Evolutionary conservation across 768 basidiomycete genomes (phyloP), one percentile per base, ranked within the genome.

Genomic region (Mycena rebaudengoi): DNA sequence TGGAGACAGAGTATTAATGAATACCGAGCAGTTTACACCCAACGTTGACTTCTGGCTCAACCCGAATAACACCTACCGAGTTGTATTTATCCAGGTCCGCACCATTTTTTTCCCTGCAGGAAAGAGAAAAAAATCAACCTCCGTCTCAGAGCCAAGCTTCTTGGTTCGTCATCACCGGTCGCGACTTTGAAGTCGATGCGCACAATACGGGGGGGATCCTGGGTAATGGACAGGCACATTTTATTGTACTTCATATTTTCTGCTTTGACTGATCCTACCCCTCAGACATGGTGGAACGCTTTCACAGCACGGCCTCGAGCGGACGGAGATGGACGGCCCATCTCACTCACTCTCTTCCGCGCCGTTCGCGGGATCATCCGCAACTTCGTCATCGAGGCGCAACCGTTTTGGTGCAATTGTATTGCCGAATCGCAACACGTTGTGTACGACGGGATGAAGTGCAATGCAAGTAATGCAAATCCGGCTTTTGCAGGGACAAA

Each of bases 391-490:
- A 85, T 88, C 62, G 74, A 82, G 41, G 78, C 79, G 5, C 86
- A 83, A 56, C 86, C 86, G 6, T 88, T 89, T 73, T 88, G 86
- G 86, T 82, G 86, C 65, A 86, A 86, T 64, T 75, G 84, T 0
- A 82, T 85, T 5, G 83, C 84, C 2, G 78, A 87, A 41, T 83
- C 83, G 20, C 70, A 61, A 20, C 73, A 82, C 33, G 76, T 88
- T 5, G 60, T 82, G 20, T 85, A 86, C 64, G 83, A 88, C 64
- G 86, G 85, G 13, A 87, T 86, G 83, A 76, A 75, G 18, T 79
- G 85, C 67, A 86, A 88, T 69, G 85, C 86, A 25, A 84, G 84
- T 25, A 87, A 88, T 69, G 74, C 78, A 23, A 84, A 88, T 68
- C 81, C 85, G 13, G 65, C 75, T 29, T 86, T 80, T 63, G 70